Evolutionary conservation across 2,329 filamentous ascomycete genomes (phyloP).

Genomic region (Pseudocercospora fuligena): DNA sequence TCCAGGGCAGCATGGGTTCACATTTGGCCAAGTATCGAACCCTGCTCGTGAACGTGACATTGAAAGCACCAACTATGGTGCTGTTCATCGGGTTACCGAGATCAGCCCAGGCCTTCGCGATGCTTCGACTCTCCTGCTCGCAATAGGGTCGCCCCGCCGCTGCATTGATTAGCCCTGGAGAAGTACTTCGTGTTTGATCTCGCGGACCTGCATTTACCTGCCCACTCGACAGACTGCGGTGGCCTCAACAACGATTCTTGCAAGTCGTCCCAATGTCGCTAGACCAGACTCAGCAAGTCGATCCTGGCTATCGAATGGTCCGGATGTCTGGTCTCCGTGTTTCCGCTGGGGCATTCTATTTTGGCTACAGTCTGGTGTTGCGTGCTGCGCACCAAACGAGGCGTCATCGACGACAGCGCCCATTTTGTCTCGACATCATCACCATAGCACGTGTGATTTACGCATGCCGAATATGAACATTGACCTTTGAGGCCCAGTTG

Average conservation of each 20-base stretch:
- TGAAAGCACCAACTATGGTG: neutral
- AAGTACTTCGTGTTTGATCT: neutral
- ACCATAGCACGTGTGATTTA: no score
- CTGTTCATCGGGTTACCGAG: neutral
- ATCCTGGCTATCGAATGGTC: neutral
- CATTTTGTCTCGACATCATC: no score
- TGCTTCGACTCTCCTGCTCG: neutral
- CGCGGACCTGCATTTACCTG: neutral
- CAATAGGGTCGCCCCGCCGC: neutral
- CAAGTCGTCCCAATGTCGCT: no score
- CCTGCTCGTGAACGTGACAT: neutral
- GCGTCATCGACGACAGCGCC: no score
- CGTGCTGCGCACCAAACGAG: no score
- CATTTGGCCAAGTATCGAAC: neutral
- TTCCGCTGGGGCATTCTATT: no score
- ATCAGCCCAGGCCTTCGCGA: neutral
- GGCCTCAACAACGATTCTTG: no score
- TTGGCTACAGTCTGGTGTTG: no score
- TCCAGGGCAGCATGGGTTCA: neutral
- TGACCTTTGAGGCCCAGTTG: neutral
- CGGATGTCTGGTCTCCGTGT: neutral
- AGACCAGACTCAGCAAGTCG: neutral
- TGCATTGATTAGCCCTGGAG: neutral
- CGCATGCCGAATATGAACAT: no score
- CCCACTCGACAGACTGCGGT: neutral